phyloP scores from a whole-genome alignment of 83 land plant genomes.

The Picea mariana region DNA sequence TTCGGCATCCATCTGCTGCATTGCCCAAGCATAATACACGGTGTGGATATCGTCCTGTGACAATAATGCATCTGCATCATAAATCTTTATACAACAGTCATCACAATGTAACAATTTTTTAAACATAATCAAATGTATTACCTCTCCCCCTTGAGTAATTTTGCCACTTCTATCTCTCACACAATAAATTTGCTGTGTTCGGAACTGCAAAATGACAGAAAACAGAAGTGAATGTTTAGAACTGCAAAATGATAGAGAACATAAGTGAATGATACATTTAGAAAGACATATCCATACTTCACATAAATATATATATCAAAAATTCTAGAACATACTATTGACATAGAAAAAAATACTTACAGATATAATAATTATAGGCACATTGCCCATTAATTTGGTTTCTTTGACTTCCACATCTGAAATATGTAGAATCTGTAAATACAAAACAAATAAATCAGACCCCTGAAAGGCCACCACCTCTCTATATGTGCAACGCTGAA shows the following conservation, averaged over 20 bases:
- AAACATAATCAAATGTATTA: constrained; percentile 17
- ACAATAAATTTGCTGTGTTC: constrained; percentile 91
- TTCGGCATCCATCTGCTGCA: constrained; percentile 77
- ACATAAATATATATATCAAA: neutral
- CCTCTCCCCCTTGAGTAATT: constrained; percentile 86
- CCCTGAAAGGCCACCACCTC: neutral
- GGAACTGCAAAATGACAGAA: constrained; percentile 58
- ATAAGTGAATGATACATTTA: neutral
- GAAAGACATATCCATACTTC: too few relatives aligned
- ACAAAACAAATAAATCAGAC: constrained; percentile 7
- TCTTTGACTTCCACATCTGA: constrained; percentile 90
- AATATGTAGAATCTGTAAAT: constrained; percentile 79
- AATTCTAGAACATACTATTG: neutral
- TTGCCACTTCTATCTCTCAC: constrained; percentile 77
- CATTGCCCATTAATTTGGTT: constrained; percentile 82
- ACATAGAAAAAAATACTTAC: constrained; percentile 36
- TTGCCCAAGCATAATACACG: constrained; percentile 93
- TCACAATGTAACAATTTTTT: neutral
- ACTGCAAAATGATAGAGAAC: neutral
- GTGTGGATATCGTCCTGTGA: constrained; percentile 91
- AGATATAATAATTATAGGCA: constrained; percentile 76
- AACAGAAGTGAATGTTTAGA: constrained; percentile 6
- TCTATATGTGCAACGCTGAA: neutral
- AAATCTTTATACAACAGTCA: neutral
- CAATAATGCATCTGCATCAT: neutral